These are phyloP conservation scores for Scheffersomyces ergatensis DNA, from an alignment of 805 yeast species.

Conservation along the genomic window DNA sequence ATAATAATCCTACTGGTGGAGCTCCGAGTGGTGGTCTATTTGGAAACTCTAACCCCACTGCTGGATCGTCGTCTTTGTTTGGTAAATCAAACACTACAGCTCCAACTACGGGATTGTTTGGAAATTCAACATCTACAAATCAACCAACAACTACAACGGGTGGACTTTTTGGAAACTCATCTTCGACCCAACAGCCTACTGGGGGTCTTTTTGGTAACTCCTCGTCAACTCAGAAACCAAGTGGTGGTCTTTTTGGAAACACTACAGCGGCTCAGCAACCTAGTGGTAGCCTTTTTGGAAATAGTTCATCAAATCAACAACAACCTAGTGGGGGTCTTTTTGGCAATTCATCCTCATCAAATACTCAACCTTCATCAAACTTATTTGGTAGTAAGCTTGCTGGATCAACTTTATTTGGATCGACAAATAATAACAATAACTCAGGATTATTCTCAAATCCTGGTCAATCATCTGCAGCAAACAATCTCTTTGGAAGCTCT, in stretches of 20 bases:
- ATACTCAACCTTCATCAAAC: background rate
- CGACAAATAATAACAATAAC: background rate
- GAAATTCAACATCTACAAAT: constrained; percentile 5
- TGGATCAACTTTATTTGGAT: constrained; percentile 7
- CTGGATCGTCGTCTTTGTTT: no score
- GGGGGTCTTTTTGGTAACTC: constrained; percentile 23
- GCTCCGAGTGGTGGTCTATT: constrained; percentile 7
- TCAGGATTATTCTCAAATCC: background rate
- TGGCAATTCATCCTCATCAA: constrained; percentile 1
- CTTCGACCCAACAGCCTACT: constrained; percentile 6
- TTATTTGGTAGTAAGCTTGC: background rate
- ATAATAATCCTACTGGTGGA: no score
- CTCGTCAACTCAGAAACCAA: constrained; percentile 5
- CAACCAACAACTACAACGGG: background rate
- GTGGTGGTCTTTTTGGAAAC: constrained; percentile 16
- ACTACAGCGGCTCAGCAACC: constrained; percentile 5
- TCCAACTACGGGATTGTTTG: constrained; percentile 12
- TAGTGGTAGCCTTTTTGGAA: constrained; percentile 18
- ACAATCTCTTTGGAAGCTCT: constrained; percentile 8
- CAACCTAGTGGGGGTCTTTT: constrained; percentile 3
- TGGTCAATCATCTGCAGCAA: background rate
- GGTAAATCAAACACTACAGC: constrained; percentile 10
- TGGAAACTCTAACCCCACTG: no score
- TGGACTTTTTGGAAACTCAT: constrained; percentile 19
- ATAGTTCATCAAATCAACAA: constrained; percentile 1